Base-by-base conservation (phyloP, 2,329 filamentous ascomycete genomes). In the Fusarium praegraminearum region DNA sequence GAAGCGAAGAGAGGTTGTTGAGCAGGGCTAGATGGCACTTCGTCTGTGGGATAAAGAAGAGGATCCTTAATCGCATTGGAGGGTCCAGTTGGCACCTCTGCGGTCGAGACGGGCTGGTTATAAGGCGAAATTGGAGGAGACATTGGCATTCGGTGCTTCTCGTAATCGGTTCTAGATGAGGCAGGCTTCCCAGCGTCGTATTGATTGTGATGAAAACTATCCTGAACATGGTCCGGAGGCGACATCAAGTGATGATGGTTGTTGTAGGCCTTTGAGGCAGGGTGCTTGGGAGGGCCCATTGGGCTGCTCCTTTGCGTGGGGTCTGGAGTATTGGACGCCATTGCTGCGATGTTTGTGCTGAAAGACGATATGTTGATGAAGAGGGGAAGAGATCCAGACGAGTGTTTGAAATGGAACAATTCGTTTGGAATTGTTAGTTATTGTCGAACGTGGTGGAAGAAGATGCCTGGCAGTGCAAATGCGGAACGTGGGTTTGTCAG, bases 121-220 rank as follows among this genome's bases (percentile, higher is more conserved):
- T 82, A 82, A 9, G 80, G 79, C 33, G 88, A 90, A 56, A 89
- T 83, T 5, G 88, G 88, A 28, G 88, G 88, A 35, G 88, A 90
- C 71, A 88, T 82, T 47, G 80, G 83, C 69, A 80, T 77, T 26
- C 76, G 77, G 43, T 75, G 77, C 67, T 78, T 79, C 65, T 75
- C 64, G 52, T 76, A 74, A 52, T 73, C 75, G 71, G 76, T 65
- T 73, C 62, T 47, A 44, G 60, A 61, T 26, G 51, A 49, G 47
- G 65, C 30, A 60, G 56, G 57, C 43, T 75, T 54, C 75, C 62
- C 67, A 40, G 57, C 49, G 24, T 70, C 58, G 46, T 57, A 58
- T 16, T 57, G 49, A 46, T 64, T 53, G 13, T 80, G 78, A 47
- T 72, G 78, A 76, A 89, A 90, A 71, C 78, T 87, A 67, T 90